Evolutionary conservation across 768 basidiomycete species (phyloP), one percentile per base, ranked within the genome.

Genomic region (Dendrothele bispora): DNA sequence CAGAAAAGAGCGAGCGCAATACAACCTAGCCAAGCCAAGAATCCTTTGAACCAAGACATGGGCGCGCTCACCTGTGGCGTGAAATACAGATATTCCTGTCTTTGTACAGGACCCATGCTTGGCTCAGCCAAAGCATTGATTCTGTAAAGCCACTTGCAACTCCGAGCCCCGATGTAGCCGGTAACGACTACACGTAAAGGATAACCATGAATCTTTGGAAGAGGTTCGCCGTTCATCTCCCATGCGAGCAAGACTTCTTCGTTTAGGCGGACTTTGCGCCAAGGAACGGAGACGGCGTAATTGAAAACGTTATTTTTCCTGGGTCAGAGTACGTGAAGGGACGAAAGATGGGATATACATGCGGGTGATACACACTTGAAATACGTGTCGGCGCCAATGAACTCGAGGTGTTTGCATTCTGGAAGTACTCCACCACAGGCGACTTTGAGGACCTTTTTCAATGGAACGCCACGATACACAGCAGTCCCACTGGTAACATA

Each of bases 361-460:
- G 37, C 11, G 26, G 5, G 26, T 25, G 25, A 35, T 18, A 48
- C 66, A 30, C 30, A 74, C 78, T 77, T 77, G 67, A 79, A 78
- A 57, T 79, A 80, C 1, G 78, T 80, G 50, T 81, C 79, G 5
- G 77, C 78, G 20, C 79, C 78, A 49, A 80, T 72, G 58, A 80
- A 76, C 57, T 81, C 79, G 53, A 80, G 63, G 55, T 80, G 78
- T 54, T 73, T 52, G 42, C 71, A 74, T 30, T 77, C 73, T 11
- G 74, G 72, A 17, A 64, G 57, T 32, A 79, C 61, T 15, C 78
- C 79, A 3, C 77, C 77, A 51, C 76, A 79, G 1, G 78, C 78
- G 27, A 65, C 55, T 57, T 79, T 79, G 37, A 79, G 66, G 2
- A 79, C 72, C 48, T 77, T 78, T 65, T 79, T 79, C 21, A 80